Percentiles rank a stretch among this genome's conserved stretches.
These are phyloP conservation scores for Stephania yunnanensis DNA, from an alignment of 164 flowering plant species.

Conservation along the genomic window DNA sequence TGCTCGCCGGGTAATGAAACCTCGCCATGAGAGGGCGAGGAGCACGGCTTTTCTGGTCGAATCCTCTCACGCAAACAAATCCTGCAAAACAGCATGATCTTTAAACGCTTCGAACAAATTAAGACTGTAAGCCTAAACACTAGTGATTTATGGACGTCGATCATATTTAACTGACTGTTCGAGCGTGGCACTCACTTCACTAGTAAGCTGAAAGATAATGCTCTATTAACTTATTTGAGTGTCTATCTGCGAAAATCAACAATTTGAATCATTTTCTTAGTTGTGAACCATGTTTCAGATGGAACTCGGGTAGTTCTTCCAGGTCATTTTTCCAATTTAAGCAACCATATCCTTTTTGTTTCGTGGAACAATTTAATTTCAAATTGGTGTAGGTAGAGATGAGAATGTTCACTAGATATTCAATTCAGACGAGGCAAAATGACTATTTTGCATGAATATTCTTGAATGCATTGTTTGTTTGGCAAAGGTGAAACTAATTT, in stretches of 20 bases:
- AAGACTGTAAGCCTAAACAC: not conserved
- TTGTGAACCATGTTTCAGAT: too few species aligned
- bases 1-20: constrained; percentile 70
- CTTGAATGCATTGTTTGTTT: not conserved
- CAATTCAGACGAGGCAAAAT: not conserved
- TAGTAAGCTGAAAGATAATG: too few species aligned
- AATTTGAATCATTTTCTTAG: too few species aligned
- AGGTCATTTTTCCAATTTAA: not conserved
- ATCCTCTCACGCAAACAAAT: constrained; percentile 90
- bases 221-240: too few species aligned
- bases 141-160: too few species aligned
- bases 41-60: constrained; percentile 62
- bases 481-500: not conserved
- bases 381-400: not conserved
- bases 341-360: not conserved
- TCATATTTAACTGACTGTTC: too few species aligned
- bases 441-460: not conserved
- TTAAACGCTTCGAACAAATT: not conserved
- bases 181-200: too few species aligned
- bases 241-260: too few species aligned
- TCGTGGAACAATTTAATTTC: not conserved
- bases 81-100: constrained; percentile 41
- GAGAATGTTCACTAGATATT: not conserved
- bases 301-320: too few species aligned
- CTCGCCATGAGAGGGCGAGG: constrained; percentile 72